A percentile compares a stretch with the other conserved stretches of the same genome.
Conservation (phyloP, 2,329 filamentous ascomycete species). For the Monilinia fructicola region DNA sequence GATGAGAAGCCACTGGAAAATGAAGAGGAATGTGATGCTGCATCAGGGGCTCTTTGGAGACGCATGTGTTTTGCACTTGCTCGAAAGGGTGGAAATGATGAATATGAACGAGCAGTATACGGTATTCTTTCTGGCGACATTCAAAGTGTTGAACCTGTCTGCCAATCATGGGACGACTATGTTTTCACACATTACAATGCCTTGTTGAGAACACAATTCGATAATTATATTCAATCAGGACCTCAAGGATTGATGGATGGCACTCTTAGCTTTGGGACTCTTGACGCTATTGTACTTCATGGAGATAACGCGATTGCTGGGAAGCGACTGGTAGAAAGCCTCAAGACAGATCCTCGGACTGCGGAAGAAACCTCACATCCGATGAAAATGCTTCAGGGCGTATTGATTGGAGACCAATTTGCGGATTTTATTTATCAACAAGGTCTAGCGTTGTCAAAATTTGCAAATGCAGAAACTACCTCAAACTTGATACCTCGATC, state of each 20-base stretch:
- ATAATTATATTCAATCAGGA: conserved; percentile 62
- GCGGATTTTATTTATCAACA: conserved; percentile 59
- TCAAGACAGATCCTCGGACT: conserved; percentile 58
- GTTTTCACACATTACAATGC: conserved; percentile 87
- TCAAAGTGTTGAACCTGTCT: conserved; percentile 72
- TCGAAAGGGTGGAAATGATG: conserved; percentile 66
- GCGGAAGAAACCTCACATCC: conserved; percentile 61
- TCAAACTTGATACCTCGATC: conserved; percentile 49
- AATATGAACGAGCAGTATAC: conserved; percentile 87
- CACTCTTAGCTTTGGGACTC: conserved; percentile 59
- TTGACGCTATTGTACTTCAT: conserved; percentile 64
- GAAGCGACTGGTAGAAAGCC: conserved; percentile 57
- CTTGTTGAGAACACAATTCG: conserved; percentile 77
- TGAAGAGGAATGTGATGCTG: conserved; percentile 48
- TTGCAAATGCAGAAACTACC: conserved; percentile 46
- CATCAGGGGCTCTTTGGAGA: conserved; percentile 66
- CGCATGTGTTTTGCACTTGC: conserved; percentile 73
- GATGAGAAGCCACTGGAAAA: conserved; percentile 50
- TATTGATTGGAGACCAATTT: conserved; percentile 66
- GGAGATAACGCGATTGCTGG: conserved; percentile 55
- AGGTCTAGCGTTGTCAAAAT: conserved; percentile 52
- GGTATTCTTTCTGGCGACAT: conserved; percentile 86
- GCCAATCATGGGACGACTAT: conserved; percentile 79
- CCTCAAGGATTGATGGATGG: conserved; percentile 53
- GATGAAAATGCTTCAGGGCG: conserved; percentile 74